Percentiles rank a stretch among this genome's conserved stretches.
Evolutionary conservation across 176 grass and related monocot genomes (phyloP).

Genomic region (Bonia amplexicaulis): DNA sequence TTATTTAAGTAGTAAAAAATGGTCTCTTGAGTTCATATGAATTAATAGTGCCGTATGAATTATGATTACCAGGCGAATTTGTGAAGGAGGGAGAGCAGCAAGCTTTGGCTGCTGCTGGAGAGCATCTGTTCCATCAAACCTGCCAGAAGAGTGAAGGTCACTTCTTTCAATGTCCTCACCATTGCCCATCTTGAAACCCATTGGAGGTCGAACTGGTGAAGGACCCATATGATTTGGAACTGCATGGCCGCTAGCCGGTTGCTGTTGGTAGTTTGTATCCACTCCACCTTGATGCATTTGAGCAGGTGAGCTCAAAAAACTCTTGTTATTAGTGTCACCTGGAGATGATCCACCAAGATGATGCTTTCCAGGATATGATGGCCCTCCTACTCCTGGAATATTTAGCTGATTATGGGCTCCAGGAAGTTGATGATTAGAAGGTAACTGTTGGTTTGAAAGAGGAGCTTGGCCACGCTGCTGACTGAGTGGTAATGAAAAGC

Average conservation of each 20-base stretch:
- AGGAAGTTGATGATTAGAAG: slow-evolving; percentile 48
- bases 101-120: slow-evolving; percentile 67
- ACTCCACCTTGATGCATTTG: slow-evolving; percentile 35
- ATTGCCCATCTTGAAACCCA: slow-evolving; percentile 49
- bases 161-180: slow-evolving; percentile 58
- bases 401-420: slow-evolving; percentile 36
- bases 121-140: slow-evolving; percentile 55
- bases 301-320: slow-evolving; percentile 39
- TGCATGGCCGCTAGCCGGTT: slow-evolving; percentile 21
- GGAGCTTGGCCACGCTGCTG: slow-evolving; percentile 45
- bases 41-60: not conserved
- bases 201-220: slow-evolving; percentile 44
- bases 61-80: slow-evolving; percentile 47
- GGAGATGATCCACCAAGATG: slow-evolving; percentile 45
- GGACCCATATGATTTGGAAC: slow-evolving; percentile 47
- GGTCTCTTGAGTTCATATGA: not conserved
- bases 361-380: slow-evolving; percentile 36
- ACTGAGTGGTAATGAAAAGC: slow-evolving; percentile 43
- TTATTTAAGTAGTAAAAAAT: not conserved
- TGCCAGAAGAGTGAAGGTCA: slow-evolving; percentile 40
- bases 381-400: slow-evolving; percentile 32
- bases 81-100: slow-evolving; percentile 51
- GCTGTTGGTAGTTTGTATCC: slow-evolving; percentile 44
- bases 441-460: slow-evolving; percentile 28
- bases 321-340: slow-evolving; percentile 23